Evolutionary conservation across 306 rosid genomes (phyloP).

Genomic region (Biancaea sappan): DNA sequence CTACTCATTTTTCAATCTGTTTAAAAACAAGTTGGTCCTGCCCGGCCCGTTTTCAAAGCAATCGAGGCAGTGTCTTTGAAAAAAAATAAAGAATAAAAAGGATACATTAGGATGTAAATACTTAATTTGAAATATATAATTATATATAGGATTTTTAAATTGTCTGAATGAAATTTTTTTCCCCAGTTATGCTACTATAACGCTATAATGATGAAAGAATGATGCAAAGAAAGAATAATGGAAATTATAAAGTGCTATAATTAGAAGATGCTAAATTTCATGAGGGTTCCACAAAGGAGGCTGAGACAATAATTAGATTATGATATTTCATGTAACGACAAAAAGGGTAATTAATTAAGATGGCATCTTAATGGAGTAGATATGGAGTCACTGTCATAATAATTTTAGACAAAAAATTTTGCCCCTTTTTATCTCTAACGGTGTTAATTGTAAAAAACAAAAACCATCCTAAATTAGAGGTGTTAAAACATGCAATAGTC

Average conservation of each 20-base stretch:
- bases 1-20: too few relatives aligned
- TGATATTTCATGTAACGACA: not conserved
- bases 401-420: not conserved
- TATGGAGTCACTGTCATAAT: slow-evolving; percentile 4
- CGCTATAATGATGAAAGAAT: slow-evolving; percentile 15
- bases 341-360: not conserved
- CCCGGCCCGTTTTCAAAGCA: too few relatives aligned
- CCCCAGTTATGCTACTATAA: not conserved
- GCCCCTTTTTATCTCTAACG: not conserved
- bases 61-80: too few relatives aligned
- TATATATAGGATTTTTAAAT: too few relatives aligned
- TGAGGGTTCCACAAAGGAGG: not conserved
- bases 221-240: not conserved
- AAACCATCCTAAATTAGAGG: too few relatives aligned
- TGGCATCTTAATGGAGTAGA: slow-evolving; percentile 1
- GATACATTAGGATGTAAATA: too few relatives aligned
- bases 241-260: not conserved
- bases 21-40: too few relatives aligned
- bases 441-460: too few relatives aligned
- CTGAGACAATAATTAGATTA: not conserved
- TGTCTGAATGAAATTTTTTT: not conserved
- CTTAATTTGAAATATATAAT: too few relatives aligned
- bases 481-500: too few relatives aligned
- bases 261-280: not conserved
- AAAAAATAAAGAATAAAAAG: too few relatives aligned